Evolutionary conservation across 257 asterid genomes (phyloP).

Genomic region (Primulina eburnea): DNA sequence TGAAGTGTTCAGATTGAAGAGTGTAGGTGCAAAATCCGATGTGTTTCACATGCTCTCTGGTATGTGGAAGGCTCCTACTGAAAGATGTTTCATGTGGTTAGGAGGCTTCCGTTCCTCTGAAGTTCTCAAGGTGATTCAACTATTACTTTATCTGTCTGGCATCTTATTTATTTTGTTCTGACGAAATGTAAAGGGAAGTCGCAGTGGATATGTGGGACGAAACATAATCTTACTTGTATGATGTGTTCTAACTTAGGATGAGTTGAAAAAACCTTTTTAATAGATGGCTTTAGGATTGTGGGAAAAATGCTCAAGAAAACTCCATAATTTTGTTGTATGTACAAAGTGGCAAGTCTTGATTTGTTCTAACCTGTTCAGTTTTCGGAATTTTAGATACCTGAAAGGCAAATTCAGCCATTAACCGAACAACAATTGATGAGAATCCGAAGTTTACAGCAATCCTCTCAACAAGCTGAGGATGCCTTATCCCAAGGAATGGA

Average conservation of each 20-base stretch:
- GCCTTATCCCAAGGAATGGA: conserved; percentile 98
- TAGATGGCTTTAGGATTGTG: background rate
- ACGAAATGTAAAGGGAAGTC: no score
- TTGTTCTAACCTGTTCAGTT: background rate
- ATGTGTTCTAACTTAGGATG: no score
- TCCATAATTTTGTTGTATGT: background rate
- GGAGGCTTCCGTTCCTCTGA: conserved; percentile 95
- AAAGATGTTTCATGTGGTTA: conserved; percentile 96
- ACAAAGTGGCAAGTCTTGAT: background rate
- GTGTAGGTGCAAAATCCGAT: conserved; percentile 59
- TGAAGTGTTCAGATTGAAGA: conserved; percentile 64
- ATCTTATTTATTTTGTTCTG: background rate
- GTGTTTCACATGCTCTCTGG: conserved; percentile 93
- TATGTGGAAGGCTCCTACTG: conserved; percentile 93
- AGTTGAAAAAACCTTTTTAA: background rate
- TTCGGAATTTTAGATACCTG: conserved; percentile 54
- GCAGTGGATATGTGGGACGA: no score
- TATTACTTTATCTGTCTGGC: background rate
- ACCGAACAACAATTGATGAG: conserved; percentile 79
- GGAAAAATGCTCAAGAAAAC: background rate
- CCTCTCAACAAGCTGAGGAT: conserved; percentile 91
- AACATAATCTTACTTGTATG: background rate
- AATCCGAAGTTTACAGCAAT: conserved; percentile 72
- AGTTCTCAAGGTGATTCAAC: conserved; percentile 62
- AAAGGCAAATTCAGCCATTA: conserved; percentile 73